phyloP scores from a whole-genome alignment of 768 basidiomycete species.

The Termitomyces sp. region DNA sequence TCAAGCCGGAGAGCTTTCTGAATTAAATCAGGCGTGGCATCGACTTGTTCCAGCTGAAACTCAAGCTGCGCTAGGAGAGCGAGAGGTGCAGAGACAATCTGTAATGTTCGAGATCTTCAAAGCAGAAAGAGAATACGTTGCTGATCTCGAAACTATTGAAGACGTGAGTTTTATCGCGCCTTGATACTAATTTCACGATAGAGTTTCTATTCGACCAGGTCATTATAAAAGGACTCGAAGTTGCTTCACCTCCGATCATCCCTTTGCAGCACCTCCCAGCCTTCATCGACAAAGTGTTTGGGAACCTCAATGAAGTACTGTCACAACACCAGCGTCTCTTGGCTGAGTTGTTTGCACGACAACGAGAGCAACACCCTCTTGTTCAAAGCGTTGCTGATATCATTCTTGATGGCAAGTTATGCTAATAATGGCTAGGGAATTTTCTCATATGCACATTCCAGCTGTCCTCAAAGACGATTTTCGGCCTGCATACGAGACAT shows the following conservation, averaged over 20 bases:
- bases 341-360: conserved; percentile 66
- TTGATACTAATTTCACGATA: background rate
- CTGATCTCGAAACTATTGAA: conserved; percentile 67
- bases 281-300: conserved; percentile 81
- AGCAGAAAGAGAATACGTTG: conserved; percentile 83
- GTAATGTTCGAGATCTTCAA: conserved; percentile 88
- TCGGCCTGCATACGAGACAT: conserved; percentile 65
- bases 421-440: background rate
- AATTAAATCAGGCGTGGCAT: conserved; percentile 81
- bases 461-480: conserved; percentile 44
- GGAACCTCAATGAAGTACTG: conserved; percentile 68
- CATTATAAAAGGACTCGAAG: conserved; percentile 61
- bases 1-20: conserved; percentile 57
- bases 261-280: conserved; percentile 42
- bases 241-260: conserved; percentile 62
- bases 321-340: conserved; percentile 65
- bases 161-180: conserved; percentile 37
- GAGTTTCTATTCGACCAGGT: conserved; percentile 37
- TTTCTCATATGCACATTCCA: conserved; percentile 14
- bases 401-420: conserved; percentile 62
- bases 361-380: conserved; percentile 80
- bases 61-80: conserved; percentile 59
- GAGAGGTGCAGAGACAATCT: conserved; percentile 81
- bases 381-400: conserved; percentile 82
- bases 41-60: conserved; percentile 70